Percentiles rank a stretch among this genome's conserved stretches.
Evolutionary conservation across 257 asterid genomes (phyloP).

Genomic region (Ilex aquifolium): DNA sequence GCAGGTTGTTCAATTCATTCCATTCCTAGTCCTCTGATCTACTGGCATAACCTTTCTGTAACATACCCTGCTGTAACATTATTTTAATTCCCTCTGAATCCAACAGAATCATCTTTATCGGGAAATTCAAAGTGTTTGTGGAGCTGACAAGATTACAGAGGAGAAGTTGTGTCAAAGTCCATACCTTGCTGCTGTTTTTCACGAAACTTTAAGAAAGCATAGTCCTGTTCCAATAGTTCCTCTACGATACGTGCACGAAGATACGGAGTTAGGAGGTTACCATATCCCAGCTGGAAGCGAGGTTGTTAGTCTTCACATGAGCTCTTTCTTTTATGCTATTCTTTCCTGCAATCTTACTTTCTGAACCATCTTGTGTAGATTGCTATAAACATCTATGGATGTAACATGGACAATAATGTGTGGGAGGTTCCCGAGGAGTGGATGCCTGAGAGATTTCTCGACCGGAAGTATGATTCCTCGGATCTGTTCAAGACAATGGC

Average conservation of each 20-base stretch:
- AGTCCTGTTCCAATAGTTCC: constrained; percentile 80
- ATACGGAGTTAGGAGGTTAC: constrained; percentile 75
- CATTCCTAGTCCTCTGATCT: neutral
- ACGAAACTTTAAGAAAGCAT: constrained; percentile 72
- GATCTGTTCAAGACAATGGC: constrained; percentile 74
- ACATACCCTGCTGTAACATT: neutral
- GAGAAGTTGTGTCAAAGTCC: constrained; percentile 67
- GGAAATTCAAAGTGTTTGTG: constrained; percentile 58
- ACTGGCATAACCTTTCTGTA: neutral
- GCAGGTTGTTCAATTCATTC: constrained; percentile 43
- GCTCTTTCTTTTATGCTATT: too few species aligned
- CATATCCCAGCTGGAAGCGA: constrained; percentile 63
- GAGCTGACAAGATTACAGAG: constrained; percentile 44
- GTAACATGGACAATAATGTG: constrained; percentile 67
- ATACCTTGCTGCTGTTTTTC: constrained; percentile 75
- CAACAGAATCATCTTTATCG: constrained; percentile 37
- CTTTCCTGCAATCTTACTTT: too few species aligned
- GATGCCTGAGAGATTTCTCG: constrained; percentile 72
- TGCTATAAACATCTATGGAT: constrained; percentile 74
- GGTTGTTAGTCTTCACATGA: constrained; percentile 30
- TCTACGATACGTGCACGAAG: constrained; percentile 70
- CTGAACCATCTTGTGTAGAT: constrained; percentile 33
- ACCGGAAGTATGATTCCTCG: constrained; percentile 29
- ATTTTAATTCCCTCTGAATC: neutral
- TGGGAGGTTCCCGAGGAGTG: constrained; percentile 74